Percentiles rank a stretch among this genome's conserved stretches.
phyloP scores from a whole-genome alignment of 441 rosid genomes.

The Melastoma candidum region DNA sequence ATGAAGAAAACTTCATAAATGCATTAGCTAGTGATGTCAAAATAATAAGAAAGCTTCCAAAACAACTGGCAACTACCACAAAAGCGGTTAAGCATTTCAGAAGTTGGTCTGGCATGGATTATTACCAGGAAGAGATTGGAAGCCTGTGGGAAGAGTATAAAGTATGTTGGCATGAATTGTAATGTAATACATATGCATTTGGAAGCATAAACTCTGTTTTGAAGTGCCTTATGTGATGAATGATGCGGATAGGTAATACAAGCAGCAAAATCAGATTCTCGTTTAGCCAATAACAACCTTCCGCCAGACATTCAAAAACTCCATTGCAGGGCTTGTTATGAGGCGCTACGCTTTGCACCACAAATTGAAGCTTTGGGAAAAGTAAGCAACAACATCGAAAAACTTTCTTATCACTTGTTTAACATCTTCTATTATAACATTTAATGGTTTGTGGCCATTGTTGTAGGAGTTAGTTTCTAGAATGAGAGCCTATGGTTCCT shows the following conservation, averaged over 20 bases:
- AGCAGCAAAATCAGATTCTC: slow-evolving; percentile 97
- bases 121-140: slow-evolving; percentile 70
- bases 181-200: neutral
- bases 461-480: slow-evolving; percentile 75
- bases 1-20: slow-evolving; percentile 71
- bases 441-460: slow-evolving; percentile 1
- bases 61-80: slow-evolving; percentile 40
- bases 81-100: slow-evolving; percentile 71
- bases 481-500: slow-evolving; percentile 83
- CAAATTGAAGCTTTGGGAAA: slow-evolving; percentile 78
- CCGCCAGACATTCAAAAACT: slow-evolving; percentile 87
- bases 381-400: slow-evolving; percentile 29
- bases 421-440: neutral
- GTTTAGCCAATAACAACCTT: slow-evolving; percentile 83
- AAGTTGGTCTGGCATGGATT: slow-evolving; percentile 90
- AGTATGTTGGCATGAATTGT: slow-evolving; percentile 26
- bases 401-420: slow-evolving; percentile 7
- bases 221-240: slow-evolving; percentile 5
- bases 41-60: slow-evolving; percentile 73
- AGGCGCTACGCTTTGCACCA: slow-evolving; percentile 77
- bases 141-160: slow-evolving; percentile 70
- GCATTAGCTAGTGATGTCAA: slow-evolving; percentile 63
- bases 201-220: neutral
- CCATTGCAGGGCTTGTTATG: slow-evolving; percentile 89
- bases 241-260: slow-evolving; percentile 48